A percentile compares a stretch with the other conserved stretches of the same genome.
phyloP scores from a whole-genome alignment of 345 rosid species.

The Chamaenerion angustifolium region DNA sequence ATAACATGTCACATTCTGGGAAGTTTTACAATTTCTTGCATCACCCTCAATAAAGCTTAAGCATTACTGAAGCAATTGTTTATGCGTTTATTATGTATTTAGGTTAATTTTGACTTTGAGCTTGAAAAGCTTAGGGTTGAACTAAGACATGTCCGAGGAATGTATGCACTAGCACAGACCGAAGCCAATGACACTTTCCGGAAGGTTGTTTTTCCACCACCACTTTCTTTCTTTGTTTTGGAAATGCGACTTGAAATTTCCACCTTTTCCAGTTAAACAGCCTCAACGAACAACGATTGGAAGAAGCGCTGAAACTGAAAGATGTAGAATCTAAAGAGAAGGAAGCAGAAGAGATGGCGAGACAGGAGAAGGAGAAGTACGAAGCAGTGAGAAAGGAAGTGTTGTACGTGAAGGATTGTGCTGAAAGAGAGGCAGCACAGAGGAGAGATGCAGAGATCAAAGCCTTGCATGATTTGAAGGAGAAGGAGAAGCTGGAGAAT shows the following conservation, averaged over 20 bases:
- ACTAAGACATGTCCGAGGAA: slow-evolving; percentile 65
- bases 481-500: slow-evolving; percentile 51
- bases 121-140: slow-evolving; percentile 76
- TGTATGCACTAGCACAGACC: slow-evolving; percentile 62
- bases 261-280: slow-evolving; percentile 26
- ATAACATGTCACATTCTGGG: no score
- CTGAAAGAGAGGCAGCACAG: slow-evolving; percentile 40
- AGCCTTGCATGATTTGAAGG: slow-evolving; percentile 40
- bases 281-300: slow-evolving; percentile 30
- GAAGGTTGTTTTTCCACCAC: slow-evolving; percentile 30
- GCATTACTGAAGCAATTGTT: no score
- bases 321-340: slow-evolving; percentile 41
- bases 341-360: slow-evolving; percentile 36
- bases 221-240: background rate
- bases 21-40: background rate
- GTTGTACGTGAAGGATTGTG: slow-evolving; percentile 21
- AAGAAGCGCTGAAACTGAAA: slow-evolving; percentile 43
- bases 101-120: slow-evolving; percentile 48
- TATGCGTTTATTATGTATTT: no score
- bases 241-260: background rate
- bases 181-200: slow-evolving; percentile 68
- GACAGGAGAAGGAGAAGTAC: slow-evolving; percentile 41
- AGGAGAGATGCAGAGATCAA: slow-evolving; percentile 47
- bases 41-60: no score
- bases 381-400: slow-evolving; percentile 47